Evolutionary conservation across 306 rosid genomes (phyloP).

Genomic region (Cucurbita ficifolia): DNA sequence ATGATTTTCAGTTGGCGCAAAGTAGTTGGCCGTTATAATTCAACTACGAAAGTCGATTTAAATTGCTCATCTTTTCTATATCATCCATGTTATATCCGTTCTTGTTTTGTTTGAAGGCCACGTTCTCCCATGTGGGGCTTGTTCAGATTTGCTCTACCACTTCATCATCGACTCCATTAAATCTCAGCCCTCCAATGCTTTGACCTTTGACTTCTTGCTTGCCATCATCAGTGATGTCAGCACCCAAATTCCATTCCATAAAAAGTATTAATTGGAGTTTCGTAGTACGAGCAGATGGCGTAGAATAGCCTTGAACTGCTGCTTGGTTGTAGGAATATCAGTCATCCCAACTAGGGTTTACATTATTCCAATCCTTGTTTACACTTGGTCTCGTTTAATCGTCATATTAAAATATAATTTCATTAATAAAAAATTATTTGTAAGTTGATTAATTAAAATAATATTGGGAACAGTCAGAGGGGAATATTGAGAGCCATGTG

Average conservation of each 20-base stretch:
- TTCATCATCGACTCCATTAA: neutral
- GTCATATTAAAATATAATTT: neutral
- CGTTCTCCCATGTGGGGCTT: slow-evolving; percentile 53
- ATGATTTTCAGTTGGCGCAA: neutral
- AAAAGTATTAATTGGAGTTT: neutral
- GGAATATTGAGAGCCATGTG: neutral
- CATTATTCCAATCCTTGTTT: neutral
- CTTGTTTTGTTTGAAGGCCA: slow-evolving; percentile 12
- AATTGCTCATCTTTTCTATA: neutral
- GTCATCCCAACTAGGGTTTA: neutral
- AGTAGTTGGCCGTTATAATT: slow-evolving; percentile 5
- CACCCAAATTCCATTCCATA: neutral
- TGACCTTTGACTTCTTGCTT: neutral
- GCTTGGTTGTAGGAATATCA: neutral
- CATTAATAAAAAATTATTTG: neutral
- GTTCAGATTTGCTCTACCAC: slow-evolving; percentile 10
- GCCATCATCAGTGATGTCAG: neutral
- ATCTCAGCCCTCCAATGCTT: slow-evolving; percentile 1
- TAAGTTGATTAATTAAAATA: neutral
- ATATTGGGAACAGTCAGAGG: neutral
- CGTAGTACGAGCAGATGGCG: neutral
- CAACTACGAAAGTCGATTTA: neutral
- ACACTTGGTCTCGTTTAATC: neutral
- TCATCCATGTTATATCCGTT: neutral
- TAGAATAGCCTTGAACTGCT: neutral